Evolutionary conservation across 2,329 filamentous ascomycete species (phyloP).

Genomic region (Exserohilum rostratum): DNA sequence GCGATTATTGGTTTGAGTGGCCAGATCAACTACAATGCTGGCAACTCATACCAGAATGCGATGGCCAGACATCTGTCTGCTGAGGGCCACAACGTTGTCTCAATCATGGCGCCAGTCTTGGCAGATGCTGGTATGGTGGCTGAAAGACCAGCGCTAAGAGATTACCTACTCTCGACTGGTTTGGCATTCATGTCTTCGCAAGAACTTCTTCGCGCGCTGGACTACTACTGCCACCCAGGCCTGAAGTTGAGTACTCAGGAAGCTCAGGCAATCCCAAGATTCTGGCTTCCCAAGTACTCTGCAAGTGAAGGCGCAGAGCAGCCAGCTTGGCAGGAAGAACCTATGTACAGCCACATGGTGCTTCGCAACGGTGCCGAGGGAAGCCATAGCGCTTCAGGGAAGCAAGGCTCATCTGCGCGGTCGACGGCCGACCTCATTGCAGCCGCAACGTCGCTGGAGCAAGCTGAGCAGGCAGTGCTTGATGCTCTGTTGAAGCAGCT

Average conservation of each 20-base stretch:
- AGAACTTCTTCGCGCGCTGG: background rate
- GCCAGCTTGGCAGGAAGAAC: background rate
- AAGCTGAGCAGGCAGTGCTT: background rate
- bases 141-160: constrained; percentile 1
- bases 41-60: constrained; percentile 40
- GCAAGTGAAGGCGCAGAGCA: background rate
- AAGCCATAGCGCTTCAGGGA: background rate
- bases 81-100: background rate
- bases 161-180: background rate
- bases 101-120: constrained; percentile 33
- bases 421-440: background rate
- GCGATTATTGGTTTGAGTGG: constrained; percentile 27
- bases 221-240: background rate
- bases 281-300: background rate
- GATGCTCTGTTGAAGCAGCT: background rate
- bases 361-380: background rate
- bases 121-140: constrained; percentile 34
- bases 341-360: background rate
- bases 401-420: background rate
- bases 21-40: constrained; percentile 33
- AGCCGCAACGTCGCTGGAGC: background rate
- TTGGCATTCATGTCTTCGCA: background rate
- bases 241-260: background rate
- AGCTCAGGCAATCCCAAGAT: background rate
- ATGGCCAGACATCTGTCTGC: constrained; percentile 32